Percentiles rank a stretch among this genome's conserved stretches.
These are phyloP conservation scores for Aspergillus fumigatus DNA, from an alignment of 2,329 filamentous ascomycete genomes.

Conservation along the genomic window DNA sequence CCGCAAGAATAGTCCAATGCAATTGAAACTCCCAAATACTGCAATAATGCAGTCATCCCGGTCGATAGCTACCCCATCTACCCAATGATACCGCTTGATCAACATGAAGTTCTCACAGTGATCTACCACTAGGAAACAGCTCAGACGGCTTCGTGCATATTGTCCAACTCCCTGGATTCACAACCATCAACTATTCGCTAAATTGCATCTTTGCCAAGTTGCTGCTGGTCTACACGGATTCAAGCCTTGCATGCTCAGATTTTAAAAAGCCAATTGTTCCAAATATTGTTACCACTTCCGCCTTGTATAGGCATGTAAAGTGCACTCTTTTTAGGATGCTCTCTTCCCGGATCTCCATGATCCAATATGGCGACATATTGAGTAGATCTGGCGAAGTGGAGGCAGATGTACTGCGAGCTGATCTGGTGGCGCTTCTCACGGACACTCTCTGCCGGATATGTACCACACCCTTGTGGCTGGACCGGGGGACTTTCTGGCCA, in stretches of 20 bases:
- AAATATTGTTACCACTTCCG: not conserved
- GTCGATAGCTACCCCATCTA: not conserved
- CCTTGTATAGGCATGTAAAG: not conserved
- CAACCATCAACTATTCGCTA: not conserved
- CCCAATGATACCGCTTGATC: slow-evolving; percentile 1
- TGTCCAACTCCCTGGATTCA: slow-evolving; percentile 14
- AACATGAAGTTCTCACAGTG: slow-evolving; percentile 10
- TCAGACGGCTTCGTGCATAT: slow-evolving; percentile 19
- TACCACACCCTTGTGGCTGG: slow-evolving; percentile 1
- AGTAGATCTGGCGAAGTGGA: too few species aligned
- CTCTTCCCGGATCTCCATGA: too few species aligned
- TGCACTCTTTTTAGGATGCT: too few species aligned
- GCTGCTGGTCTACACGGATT: not conserved
- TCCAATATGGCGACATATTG: too few species aligned
- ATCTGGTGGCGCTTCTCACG: not conserved
- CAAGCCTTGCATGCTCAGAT: not conserved
- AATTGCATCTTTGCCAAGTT: not conserved
- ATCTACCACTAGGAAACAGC: slow-evolving; percentile 18
- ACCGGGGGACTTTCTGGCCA: slow-evolving; percentile 5
- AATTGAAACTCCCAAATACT: too few species aligned
- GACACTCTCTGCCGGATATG: not conserved
- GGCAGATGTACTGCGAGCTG: too few species aligned
- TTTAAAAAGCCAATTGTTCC: not conserved
- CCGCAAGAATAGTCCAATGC: too few species aligned
- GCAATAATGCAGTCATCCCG: not conserved